phyloP scores from a whole-genome alignment of 257 asterid species.

The Leonotis leonurus region DNA sequence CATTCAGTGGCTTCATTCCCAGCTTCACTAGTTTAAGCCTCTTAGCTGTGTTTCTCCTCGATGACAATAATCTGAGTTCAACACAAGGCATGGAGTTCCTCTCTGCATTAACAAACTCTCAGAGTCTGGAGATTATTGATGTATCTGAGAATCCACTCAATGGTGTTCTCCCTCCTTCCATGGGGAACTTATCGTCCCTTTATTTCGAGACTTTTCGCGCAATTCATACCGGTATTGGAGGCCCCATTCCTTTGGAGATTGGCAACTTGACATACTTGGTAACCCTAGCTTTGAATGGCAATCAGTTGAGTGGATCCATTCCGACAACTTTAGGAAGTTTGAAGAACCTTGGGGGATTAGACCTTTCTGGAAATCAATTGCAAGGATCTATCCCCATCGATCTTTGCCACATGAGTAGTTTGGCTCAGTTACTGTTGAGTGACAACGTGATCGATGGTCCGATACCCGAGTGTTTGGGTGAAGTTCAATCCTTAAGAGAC shows the following conservation, averaged over 20 bases:
- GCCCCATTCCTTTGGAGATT: not conserved
- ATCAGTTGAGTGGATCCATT: not conserved
- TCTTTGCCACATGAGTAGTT: conserved; percentile 11
- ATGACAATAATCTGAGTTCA: conserved; percentile 24
- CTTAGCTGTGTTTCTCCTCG: conserved; percentile 4
- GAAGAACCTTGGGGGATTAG: not conserved
- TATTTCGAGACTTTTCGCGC: not conserved
- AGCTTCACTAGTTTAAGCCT: conserved; percentile 17
- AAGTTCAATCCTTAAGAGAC: not conserved
- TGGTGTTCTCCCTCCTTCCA: conserved; percentile 4
- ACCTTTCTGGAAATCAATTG: not conserved
- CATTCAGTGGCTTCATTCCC: conserved; percentile 15
- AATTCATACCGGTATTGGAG: conserved; percentile 3
- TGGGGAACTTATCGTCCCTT: conserved; percentile 14
- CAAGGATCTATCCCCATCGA: conserved; percentile 9
- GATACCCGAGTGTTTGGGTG: conserved; percentile 22
- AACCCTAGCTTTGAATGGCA: not conserved
- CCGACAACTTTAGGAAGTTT: not conserved
- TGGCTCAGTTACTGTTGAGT: conserved; percentile 1
- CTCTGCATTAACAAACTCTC: not conserved
- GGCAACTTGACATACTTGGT: not conserved
- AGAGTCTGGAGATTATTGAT: not conserved
- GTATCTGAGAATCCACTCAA: conserved; percentile 6
- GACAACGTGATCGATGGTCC: conserved; percentile 15
- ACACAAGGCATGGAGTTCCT: not conserved